A percentile compares a stretch with the other conserved stretches of the same genome.
These are phyloP conservation scores for Boletus rubescentipes DNA, from an alignment of 768 basidiomycete genomes.

Conservation along the genomic window DNA sequence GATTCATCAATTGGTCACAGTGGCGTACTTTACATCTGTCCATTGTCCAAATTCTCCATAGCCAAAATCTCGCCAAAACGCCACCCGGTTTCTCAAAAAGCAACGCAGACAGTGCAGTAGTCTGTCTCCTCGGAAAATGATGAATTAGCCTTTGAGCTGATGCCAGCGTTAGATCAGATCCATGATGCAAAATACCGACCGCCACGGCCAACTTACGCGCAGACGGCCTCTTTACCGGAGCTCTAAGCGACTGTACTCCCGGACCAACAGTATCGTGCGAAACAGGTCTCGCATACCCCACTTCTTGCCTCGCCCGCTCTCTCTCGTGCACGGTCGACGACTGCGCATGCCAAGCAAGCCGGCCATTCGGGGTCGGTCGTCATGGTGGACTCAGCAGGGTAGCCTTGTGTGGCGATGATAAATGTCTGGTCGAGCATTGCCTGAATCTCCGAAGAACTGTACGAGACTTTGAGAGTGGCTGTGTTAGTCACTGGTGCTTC, in stretches of 20 bases:
- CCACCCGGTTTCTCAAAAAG: slow-evolving; percentile 9
- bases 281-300: slow-evolving; percentile 34
- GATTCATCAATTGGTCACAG: slow-evolving; percentile 14
- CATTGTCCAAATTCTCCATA: background rate
- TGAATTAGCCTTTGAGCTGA: background rate
- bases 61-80: slow-evolving; percentile 12
- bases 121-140: slow-evolving; percentile 17
- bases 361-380: slow-evolving; percentile 44
- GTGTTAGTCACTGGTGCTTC: slow-evolving; percentile 44
- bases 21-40: slow-evolving; percentile 13
- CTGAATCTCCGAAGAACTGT: slow-evolving; percentile 37
- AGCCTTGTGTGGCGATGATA: slow-evolving; percentile 42
- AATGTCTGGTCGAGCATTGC: slow-evolving; percentile 48
- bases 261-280: slow-evolving; percentile 34
- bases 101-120: background rate
- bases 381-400: slow-evolving; percentile 23
- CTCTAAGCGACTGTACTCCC: background rate
- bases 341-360: slow-evolving; percentile 50
- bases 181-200: slow-evolving; percentile 6
- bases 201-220: slow-evolving; percentile 3
- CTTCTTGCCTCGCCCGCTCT: slow-evolving; percentile 24
- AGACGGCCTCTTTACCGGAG: background rate
- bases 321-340: slow-evolving; percentile 46
- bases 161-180: slow-evolving; percentile 16
- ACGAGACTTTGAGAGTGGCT: slow-evolving; percentile 39